Evolutionary conservation across 768 basidiomycete genomes (phyloP).

Genomic region (Podaxis sp.): DNA sequence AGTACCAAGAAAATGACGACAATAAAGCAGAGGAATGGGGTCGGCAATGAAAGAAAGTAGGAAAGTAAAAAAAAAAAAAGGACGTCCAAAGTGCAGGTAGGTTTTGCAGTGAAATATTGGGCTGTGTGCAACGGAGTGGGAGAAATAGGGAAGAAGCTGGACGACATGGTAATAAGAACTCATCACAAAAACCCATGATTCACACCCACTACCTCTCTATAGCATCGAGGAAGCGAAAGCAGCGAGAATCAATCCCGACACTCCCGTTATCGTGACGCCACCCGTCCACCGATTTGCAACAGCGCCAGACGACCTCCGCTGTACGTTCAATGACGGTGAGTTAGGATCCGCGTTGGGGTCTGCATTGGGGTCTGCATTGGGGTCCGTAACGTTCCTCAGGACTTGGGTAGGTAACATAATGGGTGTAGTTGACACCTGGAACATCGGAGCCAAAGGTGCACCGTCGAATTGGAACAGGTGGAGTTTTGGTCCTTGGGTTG

Average conservation of each 20-base stretch:
- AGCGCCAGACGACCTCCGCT: constrained; percentile 25
- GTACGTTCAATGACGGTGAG: constrained; percentile 17
- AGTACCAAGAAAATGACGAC: constrained; percentile 1
- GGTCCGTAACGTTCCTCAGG: constrained; percentile 54
- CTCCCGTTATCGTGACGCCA: constrained; percentile 24
- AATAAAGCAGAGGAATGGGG: constrained; percentile 6
- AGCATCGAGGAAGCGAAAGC: constrained; percentile 29
- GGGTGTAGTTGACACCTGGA: constrained; percentile 65
- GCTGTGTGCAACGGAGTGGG: constrained; percentile 11
- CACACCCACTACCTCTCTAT: constrained; percentile 21
- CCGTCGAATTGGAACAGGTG: constrained; percentile 82
- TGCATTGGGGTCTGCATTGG: constrained; percentile 9
- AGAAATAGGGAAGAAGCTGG: constrained; percentile 7
- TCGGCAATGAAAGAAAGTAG: constrained; percentile 6
- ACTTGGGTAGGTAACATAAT: constrained; percentile 81
- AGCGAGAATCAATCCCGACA: constrained; percentile 27
- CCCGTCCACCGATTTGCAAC: constrained; percentile 24
- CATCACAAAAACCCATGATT: constrained; percentile 1
- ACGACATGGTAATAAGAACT: constrained; percentile 11
- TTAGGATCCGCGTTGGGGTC: constrained; percentile 3
- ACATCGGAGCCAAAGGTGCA: constrained; percentile 67
- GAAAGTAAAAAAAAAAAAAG: constrained; percentile 4
- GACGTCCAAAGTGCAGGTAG: constrained; percentile 13
- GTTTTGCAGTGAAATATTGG: neutral
- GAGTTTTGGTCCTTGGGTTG: constrained; percentile 59